These are phyloP conservation scores for Plantago ovata DNA, from an alignment of 257 asterid genomes.

Conservation along the genomic window DNA sequence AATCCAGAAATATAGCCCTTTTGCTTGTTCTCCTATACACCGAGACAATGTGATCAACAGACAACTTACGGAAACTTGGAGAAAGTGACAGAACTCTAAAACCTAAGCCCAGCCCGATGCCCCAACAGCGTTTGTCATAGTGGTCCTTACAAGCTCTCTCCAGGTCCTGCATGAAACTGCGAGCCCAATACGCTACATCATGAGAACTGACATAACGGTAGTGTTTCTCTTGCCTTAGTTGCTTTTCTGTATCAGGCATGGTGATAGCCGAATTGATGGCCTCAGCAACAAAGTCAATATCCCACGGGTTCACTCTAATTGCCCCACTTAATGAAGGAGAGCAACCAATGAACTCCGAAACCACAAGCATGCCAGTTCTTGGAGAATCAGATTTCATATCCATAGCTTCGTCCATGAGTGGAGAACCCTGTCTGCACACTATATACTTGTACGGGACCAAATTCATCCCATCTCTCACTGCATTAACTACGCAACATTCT, in stretches of 20 bases:
- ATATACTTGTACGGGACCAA: constrained; percentile 85
- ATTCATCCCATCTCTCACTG: constrained; percentile 96
- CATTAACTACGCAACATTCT: constrained; percentile 88
- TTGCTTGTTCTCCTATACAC: constrained; percentile 57
- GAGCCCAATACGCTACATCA: constrained; percentile 85
- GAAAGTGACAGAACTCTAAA: constrained; percentile 83
- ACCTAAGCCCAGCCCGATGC: constrained; percentile 77
- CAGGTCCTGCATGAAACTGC: constrained; percentile 83
- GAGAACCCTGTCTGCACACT: constrained; percentile 88
- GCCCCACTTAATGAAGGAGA: constrained; percentile 93
- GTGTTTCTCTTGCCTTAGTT: constrained; percentile 83
- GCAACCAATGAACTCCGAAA: constrained; percentile 87
- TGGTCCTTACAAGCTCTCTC: constrained; percentile 87
- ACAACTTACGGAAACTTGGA: constrained; percentile 77
- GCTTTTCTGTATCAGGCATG: constrained; percentile 69
- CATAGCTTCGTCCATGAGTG: constrained; percentile 42
- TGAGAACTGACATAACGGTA: constrained; percentile 84
- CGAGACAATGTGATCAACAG: constrained; percentile 61
- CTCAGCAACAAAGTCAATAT: constrained; percentile 81
- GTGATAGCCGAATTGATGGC: constrained; percentile 61
- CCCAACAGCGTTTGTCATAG: constrained; percentile 80
- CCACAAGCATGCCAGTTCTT: constrained; percentile 78
- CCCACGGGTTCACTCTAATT: constrained; percentile 94
- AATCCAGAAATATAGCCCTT: constrained; percentile 86
- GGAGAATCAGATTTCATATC: constrained; percentile 44